phyloP scores from a whole-genome alignment of 441 rosid species.

The Raphanus hybrid region DNA sequence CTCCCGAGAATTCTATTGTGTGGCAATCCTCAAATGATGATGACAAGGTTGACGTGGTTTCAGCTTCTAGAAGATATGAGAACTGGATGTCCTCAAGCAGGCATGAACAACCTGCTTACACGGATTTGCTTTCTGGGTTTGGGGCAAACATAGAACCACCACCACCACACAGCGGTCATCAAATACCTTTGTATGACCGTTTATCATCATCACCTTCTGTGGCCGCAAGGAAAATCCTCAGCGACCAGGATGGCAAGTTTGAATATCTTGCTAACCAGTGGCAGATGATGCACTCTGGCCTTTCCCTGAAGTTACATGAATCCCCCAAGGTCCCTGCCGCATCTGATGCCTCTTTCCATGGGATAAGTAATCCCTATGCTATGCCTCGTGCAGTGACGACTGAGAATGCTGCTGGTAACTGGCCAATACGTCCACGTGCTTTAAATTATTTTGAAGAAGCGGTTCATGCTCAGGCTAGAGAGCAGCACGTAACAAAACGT shows the following conservation, averaged over 20 bases:
- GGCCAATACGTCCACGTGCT: constrained; percentile 67
- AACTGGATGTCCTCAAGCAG: constrained; percentile 61
- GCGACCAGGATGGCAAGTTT: constrained; percentile 65
- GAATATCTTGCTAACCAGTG: constrained; percentile 54
- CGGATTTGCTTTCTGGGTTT: constrained; percentile 83
- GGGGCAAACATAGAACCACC: constrained; percentile 51
- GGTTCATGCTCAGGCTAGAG: constrained; percentile 54
- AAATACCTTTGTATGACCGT: constrained; percentile 55
- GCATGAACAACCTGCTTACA: constrained; percentile 65
- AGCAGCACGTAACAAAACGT: constrained; percentile 45
- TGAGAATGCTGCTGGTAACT: constrained; percentile 64
- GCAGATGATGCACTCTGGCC: constrained; percentile 67
- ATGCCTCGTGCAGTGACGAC: constrained; percentile 51
- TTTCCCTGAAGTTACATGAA: constrained; percentile 64
- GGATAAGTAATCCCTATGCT: constrained; percentile 55
- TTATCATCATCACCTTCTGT: constrained; percentile 41
- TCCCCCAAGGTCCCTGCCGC: constrained; percentile 50
- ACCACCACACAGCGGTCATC: constrained; percentile 52
- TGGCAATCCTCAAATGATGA: constrained; percentile 68
- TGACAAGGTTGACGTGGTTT: constrained; percentile 62
- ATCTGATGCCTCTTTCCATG: constrained; percentile 50
- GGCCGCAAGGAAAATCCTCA: constrained; percentile 47
- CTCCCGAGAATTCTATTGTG: constrained; percentile 62
- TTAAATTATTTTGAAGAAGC: constrained; percentile 54
- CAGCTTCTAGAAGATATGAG: constrained; percentile 67